Conservation (phyloP, 352 stramenopile species). For the Globisporangium viniferum region DNA sequence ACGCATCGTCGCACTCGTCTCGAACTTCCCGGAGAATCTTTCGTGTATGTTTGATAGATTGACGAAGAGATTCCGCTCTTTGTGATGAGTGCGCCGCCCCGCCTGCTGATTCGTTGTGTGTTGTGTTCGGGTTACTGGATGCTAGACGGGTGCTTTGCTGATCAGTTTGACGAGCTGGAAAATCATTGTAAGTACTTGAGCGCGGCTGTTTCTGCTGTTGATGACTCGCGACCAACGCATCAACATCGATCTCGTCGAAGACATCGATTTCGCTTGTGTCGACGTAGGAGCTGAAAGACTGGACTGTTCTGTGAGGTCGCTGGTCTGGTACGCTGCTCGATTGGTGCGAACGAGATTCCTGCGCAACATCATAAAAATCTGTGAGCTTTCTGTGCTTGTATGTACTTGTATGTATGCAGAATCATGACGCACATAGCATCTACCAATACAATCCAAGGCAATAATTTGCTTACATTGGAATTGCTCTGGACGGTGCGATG, state of each 20-base stretch:
- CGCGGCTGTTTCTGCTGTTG: conserved; percentile 23
- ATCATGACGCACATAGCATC: neutral
- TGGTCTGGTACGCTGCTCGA: neutral
- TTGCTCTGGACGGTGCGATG: neutral
- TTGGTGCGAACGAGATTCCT: conserved; percentile 3
- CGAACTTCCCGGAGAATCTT: conserved; percentile 60
- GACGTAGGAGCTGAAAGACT: neutral
- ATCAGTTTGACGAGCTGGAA: conserved; percentile 3
- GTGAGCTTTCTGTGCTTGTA: neutral
- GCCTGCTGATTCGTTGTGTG: conserved; percentile 12
- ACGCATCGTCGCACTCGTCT: conserved; percentile 83
- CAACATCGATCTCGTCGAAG: conserved; percentile 43
- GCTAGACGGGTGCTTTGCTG: neutral
- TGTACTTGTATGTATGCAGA: neutral
- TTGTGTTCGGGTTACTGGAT: neutral
- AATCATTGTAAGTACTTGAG: neutral
- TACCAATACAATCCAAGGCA: no score
- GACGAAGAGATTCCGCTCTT: conserved; percentile 29
- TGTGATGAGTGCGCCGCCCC: conserved; percentile 19
- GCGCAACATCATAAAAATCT: neutral
- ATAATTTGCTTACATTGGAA: conserved; percentile 1
- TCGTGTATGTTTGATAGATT: conserved; percentile 61
- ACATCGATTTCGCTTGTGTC: conserved; percentile 25
- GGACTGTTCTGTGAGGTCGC: neutral
- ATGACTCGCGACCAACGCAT: conserved; percentile 49